Evolutionary conservation across 202 grass and related monocot genomes (phyloP).

Genomic region (Zoysia matrella): DNA sequence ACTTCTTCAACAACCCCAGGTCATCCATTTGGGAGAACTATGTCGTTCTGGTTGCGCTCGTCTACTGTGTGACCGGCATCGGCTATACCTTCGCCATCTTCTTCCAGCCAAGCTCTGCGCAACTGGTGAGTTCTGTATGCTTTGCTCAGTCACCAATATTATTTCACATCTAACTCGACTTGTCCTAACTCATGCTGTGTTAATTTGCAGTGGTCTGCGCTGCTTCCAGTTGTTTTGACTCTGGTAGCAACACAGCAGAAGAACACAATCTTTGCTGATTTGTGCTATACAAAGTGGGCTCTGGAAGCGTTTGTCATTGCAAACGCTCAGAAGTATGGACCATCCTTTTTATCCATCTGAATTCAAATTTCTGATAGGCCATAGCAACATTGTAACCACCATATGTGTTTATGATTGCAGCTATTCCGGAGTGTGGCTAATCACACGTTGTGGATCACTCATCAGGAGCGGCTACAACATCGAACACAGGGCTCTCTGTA

Average conservation of each 20-base stretch:
- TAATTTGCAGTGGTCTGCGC: conserved; percentile 76
- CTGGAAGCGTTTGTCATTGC: conserved; percentile 87
- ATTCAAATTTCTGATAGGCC: background rate
- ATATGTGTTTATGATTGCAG: conserved; percentile 51
- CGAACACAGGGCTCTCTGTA: conserved; percentile 62
- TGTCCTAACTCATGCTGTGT: background rate
- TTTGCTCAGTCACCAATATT: background rate
- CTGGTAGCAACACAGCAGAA: conserved; percentile 87
- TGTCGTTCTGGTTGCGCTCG: conserved; percentile 70
- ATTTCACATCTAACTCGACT: background rate
- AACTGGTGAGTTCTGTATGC: conserved; percentile 57
- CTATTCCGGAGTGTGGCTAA: conserved; percentile 81
- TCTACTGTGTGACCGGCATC: conserved; percentile 91
- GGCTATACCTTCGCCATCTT: conserved; percentile 93
- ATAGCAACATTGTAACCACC: background rate
- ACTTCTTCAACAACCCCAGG: conserved; percentile 99
- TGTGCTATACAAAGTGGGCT: conserved; percentile 97
- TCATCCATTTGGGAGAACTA: conserved; percentile 94
- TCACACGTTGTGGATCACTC: conserved; percentile 80
- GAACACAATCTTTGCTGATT: conserved; percentile 59
- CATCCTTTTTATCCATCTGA: background rate
- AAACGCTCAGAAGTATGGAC: conserved; percentile 77
- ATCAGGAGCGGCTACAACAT: conserved; percentile 74
- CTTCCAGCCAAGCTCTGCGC: conserved; percentile 90
- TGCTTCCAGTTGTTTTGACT: conserved; percentile 87